A percentile compares a stretch with the other conserved stretches of the same genome.
Conservation (phyloP, 192 early-diverging fungal species). For the Umbelopsis vinacea region DNA sequence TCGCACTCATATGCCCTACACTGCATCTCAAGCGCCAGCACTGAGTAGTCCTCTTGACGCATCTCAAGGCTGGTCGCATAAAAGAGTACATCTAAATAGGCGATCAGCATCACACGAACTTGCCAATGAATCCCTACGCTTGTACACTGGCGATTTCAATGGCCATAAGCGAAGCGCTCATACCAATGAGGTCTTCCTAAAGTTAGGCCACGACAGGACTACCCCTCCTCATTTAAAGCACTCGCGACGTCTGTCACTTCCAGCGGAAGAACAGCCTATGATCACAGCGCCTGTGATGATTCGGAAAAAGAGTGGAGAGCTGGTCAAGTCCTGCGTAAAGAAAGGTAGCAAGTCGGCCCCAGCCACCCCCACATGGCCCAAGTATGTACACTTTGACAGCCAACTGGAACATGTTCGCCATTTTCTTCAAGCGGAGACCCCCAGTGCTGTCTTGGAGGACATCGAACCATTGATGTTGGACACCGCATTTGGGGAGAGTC, state of each 20-base stretch:
- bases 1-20: constrained; percentile 4
- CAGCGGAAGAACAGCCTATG: neutral
- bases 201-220: neutral
- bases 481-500: neutral
- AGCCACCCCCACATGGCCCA: constrained; percentile 40
- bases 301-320: constrained; percentile 28
- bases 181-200: neutral
- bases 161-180: neutral
- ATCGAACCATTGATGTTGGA: neutral
- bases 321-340: constrained; percentile 27
- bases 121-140: neutral
- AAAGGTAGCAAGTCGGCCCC: constrained; percentile 38
- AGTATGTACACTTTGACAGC: constrained; percentile 71
- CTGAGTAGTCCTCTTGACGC: neutral
- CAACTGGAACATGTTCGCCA: constrained; percentile 69
- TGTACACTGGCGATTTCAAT: neutral
- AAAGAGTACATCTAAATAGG: constrained; percentile 3
- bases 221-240: neutral
- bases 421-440: constrained; percentile 71
- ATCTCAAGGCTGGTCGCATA: constrained; percentile 9
- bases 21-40: constrained; percentile 12
- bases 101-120: constrained; percentile 4
- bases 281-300: constrained; percentile 3
- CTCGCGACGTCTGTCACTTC: neutral
- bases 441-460: constrained; percentile 48